Base-by-base conservation (phyloP, 2,329 filamentous ascomycete species). In the Aspergillus melleus region DNA sequence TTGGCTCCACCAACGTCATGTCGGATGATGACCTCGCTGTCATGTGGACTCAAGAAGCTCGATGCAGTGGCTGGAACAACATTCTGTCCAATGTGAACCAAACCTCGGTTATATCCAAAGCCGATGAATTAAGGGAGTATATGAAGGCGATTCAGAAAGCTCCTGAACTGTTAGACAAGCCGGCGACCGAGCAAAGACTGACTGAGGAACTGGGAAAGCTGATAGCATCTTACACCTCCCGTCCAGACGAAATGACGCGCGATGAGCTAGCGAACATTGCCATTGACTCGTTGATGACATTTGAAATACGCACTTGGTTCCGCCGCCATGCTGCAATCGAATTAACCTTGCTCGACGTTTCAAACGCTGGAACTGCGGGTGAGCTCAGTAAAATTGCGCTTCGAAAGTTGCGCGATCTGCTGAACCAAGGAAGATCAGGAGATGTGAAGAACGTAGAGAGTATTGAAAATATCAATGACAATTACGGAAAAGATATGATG, bases 311-410 rank as follows among this genome's bases (percentile, higher is more conserved):
- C 2, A 70, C 61, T 36, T 72, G 69, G 66, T 60, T 69, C 39
- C 64, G 64, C 4, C 67, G 70, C 0, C 64, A 61, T 26, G 54
- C 70, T 0, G 65, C 59, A 0, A 56, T 72, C 8, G 69, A 73
- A 6, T 60, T 73, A 20, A 62, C 71, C 84, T 79, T 75, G 88
- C 58, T 79, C 87, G 75, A 90, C 86, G 78, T 88, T 19, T 61
- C 63, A 1, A 61, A 63, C 22, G 63, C 66, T 2, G 66, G 60
- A 4, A 68, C 55, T 1, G 55, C 69, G 2, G 58, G 62, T 4
- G 63, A 61, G 0, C 26, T 66, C 5, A 39, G 55, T 16, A 65
- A 61, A 12, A 42, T 65, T 0, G 62, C 61, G 4, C 20, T 66
- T 14, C 60, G 61, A 12, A 61, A 60, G 16, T 55, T 66, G 3